Base-by-base conservation (phyloP, 1,284 basidiomycete genomes). In the Fistulinella cinereoalba region DNA sequence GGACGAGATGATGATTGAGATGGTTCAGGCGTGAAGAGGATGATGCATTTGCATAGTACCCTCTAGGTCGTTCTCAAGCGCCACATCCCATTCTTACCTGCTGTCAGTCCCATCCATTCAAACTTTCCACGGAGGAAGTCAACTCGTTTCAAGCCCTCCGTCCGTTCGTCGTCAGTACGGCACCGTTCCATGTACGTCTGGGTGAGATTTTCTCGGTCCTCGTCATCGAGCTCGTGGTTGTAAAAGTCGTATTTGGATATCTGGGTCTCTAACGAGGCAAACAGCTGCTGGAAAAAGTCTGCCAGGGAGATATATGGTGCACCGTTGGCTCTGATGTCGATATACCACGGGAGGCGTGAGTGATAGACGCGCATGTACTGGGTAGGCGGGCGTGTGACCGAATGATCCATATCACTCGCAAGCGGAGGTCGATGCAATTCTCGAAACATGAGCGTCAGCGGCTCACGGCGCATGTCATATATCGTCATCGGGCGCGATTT, bases 301-400 rank as follows among this genome's bases (percentile, higher is more conserved):
- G 65, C 65, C 3, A 84, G 61, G 4, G 79, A 82, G 34, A 82
- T 69, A 10, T 79, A 82, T n/a, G 74, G 59, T 1, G 71, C 69
- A 18, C 55, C 56, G 15, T 66, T 64, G n/a, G 68, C 62, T 16
- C 57, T 56, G 21, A 80, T 65, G 44, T 80, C 77, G 58, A 83
- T 74, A 57, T 74, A 78, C 80, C 81, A 83, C 2, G 80, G 81
- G 9, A 80, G 60, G 25, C 68, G 67, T 0, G 71, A 64, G 56
- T 79, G 76, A 50, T 71, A 76, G 41, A 83, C 50, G 11, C 75
- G 72, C 65, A 82, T 72, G 48, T 66, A 65, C 19, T 65, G 52
- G 1, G 71, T 62, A 0, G 76, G 63, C 0, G 80, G 80, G 27
- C 68, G 65, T 22, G 73, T 75, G 10, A 69, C 73, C 25, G 73